A percentile compares a stretch with the other conserved stretches of the same genome.
These are phyloP conservation scores for Effrenium voratum DNA, from an alignment of 73 alveolate species.

Conservation along the genomic window DNA sequence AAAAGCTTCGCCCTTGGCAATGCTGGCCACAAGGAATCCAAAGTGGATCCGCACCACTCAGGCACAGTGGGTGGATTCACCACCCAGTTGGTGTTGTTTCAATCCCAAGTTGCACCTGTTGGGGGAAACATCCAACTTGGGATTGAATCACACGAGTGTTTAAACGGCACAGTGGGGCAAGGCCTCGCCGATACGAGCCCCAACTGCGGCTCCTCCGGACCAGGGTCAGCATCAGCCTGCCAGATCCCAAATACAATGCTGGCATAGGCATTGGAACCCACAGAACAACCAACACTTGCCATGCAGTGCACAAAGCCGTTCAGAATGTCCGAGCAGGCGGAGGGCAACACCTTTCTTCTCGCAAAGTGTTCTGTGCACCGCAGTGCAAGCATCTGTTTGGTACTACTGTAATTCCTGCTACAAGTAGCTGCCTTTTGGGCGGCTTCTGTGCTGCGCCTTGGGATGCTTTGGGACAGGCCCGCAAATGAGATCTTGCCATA, in stretches of 20 bases:
- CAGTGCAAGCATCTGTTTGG: too few relatives aligned
- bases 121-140: not conserved
- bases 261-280: not conserved
- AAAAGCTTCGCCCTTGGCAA: not conserved
- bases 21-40: not conserved
- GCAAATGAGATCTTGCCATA: not conserved
- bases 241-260: not conserved
- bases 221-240: not conserved
- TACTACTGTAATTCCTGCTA: too few relatives aligned
- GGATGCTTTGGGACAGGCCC: not conserved
- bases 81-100: too few relatives aligned
- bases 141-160: not conserved
- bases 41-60: too few relatives aligned
- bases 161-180: not conserved
- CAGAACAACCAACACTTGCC: not conserved
- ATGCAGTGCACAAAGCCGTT: not conserved
- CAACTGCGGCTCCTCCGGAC: not conserved
- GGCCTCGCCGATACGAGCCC: not conserved
- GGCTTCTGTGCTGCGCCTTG: not conserved
- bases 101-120: not conserved
- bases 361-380: too few relatives aligned
- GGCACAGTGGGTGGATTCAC: too few relatives aligned
- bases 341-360: too few relatives aligned
- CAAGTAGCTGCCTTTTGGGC: not conserved
- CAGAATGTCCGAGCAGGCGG: not conserved